Conservation (phyloP, 441 rosid genomes). For the Populus trichocarpa region DNA sequence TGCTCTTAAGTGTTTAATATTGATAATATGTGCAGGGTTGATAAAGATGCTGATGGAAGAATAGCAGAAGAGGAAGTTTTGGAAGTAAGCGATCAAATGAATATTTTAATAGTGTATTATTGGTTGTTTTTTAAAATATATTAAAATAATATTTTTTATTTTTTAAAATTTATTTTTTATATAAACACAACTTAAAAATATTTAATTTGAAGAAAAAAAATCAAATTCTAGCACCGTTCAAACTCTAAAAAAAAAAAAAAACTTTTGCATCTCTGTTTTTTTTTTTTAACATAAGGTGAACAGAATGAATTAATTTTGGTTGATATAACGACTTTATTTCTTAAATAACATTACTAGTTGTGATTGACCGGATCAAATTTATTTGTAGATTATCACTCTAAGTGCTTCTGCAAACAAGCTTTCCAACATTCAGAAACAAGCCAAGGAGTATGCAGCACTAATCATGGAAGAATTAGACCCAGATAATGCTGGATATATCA, state of each 20-base stretch:
- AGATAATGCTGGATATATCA: slow-evolving; percentile 69
- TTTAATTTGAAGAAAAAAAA: no score
- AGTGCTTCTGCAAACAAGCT: slow-evolving; percentile 97
- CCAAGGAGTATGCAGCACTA: slow-evolving; percentile 75
- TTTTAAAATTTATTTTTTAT: no score
- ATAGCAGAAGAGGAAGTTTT: slow-evolving; percentile 79
- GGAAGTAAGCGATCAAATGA: slow-evolving; percentile 46
- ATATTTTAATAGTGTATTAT: not conserved
- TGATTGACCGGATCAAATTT: not conserved
- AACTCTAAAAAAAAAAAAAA: not conserved
- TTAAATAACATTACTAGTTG: not conserved
- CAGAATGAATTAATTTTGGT: not conserved
- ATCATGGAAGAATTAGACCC: slow-evolving; percentile 40
- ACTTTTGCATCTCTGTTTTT: not conserved
- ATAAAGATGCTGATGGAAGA: slow-evolving; percentile 80
- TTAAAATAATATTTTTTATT: no score
- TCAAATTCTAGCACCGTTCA: not conserved
- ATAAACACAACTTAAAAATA: no score
- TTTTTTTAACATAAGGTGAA: not conserved
- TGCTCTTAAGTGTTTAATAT: slow-evolving; percentile 3
- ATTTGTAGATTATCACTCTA: slow-evolving; percentile 56
- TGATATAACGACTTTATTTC: not conserved
- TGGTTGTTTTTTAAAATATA: no score
- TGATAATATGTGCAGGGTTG: slow-evolving; percentile 60
- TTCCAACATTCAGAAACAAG: slow-evolving; percentile 72